phyloP scores from a whole-genome alignment of 2,329 filamentous ascomycete genomes.

The Dendrostoma leiphaemia region DNA sequence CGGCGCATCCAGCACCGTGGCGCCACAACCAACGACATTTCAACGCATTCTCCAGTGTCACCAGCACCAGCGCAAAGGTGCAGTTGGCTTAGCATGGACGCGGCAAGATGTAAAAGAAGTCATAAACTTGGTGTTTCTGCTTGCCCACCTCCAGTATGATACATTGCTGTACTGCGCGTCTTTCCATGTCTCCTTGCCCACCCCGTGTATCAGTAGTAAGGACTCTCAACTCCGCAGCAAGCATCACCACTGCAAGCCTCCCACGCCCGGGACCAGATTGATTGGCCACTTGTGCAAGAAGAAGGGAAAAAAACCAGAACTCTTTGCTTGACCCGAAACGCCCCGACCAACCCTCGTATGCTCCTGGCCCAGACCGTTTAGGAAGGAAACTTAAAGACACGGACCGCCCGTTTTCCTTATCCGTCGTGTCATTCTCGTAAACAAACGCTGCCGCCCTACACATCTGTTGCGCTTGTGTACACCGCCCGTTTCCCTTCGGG shows the following conservation, averaged over 20 bases:
- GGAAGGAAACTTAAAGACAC: background rate
- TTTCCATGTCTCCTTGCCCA: conserved; percentile 16
- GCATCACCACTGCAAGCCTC: background rate
- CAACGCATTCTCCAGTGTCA: too few relatives aligned
- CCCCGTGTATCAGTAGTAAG: background rate
- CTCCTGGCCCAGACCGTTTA: conserved; percentile 7
- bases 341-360: conserved; percentile 14
- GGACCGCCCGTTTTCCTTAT: background rate
- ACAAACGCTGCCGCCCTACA: background rate
- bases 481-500: too few relatives aligned
- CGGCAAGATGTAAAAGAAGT: background rate
- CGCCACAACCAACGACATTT: too few relatives aligned
- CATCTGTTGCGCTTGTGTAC: background rate
- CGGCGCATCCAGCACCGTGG: too few relatives aligned
- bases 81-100: too few relatives aligned
- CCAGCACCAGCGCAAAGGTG: background rate
- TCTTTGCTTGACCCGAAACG: conserved; percentile 5
- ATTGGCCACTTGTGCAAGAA: too few relatives aligned
- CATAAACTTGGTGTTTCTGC: background rate
- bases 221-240: background rate
- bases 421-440: background rate
- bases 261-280: conserved; percentile 2
- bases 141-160: conserved; percentile 4
- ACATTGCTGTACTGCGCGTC: conserved; percentile 18
- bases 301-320: conserved; percentile 2